Base-by-base conservation (phyloP, 148 eudicot species). In the Camellia lanceoleosa region DNA sequence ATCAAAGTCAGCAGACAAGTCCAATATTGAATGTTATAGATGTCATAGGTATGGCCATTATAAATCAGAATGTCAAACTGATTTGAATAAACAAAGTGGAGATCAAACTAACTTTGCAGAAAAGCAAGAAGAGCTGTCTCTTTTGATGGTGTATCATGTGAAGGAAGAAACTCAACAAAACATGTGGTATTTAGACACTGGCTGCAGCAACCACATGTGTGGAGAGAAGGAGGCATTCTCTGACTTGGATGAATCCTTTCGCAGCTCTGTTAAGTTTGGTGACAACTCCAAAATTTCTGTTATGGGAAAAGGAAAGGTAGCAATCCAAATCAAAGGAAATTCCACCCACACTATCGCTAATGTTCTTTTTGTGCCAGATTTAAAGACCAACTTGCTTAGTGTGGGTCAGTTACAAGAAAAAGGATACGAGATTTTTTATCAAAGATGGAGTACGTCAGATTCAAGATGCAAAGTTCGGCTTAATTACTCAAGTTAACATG, bases 371-470 rank as follows among this genome's bases (percentile, higher is more conserved):
- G 75, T 68, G 5, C 75, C 80, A 49, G 73, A 66, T 14, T 54
- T 65, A 42, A 65, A 78, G 47, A 78, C 49, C 63, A 78, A 54
- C 12, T 30, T 78, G 61, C 43, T 78, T 41, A 78, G 73, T 68
- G 52, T 51, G 44, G 62, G 80, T 12, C 81, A 79, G 20, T 15
- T 79, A 41, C 75, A 70, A 46, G 81, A 79, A 44, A 79, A 79
- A 55, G 74, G 66, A 38, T 79, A 49, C 9, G 64, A 54, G 8
- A 66, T 79, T n/a, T n/a, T 41, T 20, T 23, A 79, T 79, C 54
- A 79, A 69, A 70, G n/a, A 71, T 49, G 81, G 81, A 55, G 42
- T 69, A 41, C 70, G 74, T 41, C 41, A 41, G 38, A 70, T 70
- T 54, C 12, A n/a, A 43, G 61, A 78, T 78, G 74, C 49, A 77